A percentile compares a stretch with the other conserved stretches of the same genome.
phyloP scores from a whole-genome alignment of 306 rosid species.

The Erythrophleum fordii region DNA sequence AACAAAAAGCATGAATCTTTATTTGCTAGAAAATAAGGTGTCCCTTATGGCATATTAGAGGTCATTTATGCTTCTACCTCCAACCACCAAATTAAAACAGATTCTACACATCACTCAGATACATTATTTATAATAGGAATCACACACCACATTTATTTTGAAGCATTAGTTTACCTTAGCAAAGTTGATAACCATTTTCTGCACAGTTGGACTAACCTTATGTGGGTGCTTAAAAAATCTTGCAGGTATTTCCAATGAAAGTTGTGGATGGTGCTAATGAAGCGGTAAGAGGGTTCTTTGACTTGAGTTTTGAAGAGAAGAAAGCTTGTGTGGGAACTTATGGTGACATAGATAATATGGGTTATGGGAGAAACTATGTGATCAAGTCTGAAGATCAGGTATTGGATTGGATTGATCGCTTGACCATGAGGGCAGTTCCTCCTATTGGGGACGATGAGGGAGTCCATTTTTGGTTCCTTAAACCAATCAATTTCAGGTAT shows the following conservation, averaged over 20 bases:
- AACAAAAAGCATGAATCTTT: too few relatives aligned
- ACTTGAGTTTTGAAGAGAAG: constrained; percentile 14
- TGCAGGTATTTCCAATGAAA: too few relatives aligned
- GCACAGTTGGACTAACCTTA: neutral
- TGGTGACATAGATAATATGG: neutral
- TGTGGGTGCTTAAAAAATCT: too few relatives aligned
- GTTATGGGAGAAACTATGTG: constrained; percentile 11
- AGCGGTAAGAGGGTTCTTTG: constrained; percentile 20
- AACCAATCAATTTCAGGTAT: constrained; percentile 28
- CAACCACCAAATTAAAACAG: neutral
- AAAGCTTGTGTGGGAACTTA: constrained; percentile 20
- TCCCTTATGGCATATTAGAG: too few relatives aligned
- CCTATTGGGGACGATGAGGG: neutral
- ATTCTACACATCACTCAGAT: neutral
- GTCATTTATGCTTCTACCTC: constrained; percentile 19
- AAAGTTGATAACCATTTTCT: constrained; percentile 18
- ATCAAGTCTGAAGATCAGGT: constrained; percentile 6
- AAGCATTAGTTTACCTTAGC: constrained; percentile 2
- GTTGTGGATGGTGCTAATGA: neutral
- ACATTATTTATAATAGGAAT: neutral
- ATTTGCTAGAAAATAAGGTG: too few relatives aligned
- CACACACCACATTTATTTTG: neutral
- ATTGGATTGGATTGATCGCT: constrained; percentile 20
- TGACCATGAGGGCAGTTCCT: constrained; percentile 23
- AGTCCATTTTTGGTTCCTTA: constrained; percentile 24